Conservation (phyloP, 2,329 filamentous ascomycete species). For the Talaromyces sp. region DNA sequence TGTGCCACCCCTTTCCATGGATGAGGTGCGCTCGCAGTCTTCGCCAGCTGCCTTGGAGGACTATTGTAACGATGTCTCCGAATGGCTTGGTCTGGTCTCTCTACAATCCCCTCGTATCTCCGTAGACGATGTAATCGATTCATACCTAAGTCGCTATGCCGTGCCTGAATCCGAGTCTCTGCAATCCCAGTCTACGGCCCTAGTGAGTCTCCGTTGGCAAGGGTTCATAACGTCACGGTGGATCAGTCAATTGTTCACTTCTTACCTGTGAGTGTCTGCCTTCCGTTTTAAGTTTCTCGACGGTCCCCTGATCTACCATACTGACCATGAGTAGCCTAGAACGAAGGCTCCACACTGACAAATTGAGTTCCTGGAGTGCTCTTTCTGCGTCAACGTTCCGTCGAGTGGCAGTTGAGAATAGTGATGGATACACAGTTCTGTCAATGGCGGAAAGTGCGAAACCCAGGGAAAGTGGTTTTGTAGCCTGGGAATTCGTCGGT, state of each 20-base stretch:
- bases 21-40: conserved; percentile 27
- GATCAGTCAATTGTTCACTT: conserved; percentile 37
- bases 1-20: conserved; percentile 32
- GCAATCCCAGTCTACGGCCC: conserved; percentile 20
- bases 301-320: neutral
- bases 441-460: conserved; percentile 13
- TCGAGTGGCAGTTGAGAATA: conserved; percentile 38
- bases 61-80: conserved; percentile 54
- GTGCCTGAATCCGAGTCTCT: conserved; percentile 33
- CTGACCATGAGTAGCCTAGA: conserved; percentile 13
- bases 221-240: conserved; percentile 41
- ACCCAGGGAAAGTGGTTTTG: conserved; percentile 18
- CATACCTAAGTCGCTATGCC: conserved; percentile 44
- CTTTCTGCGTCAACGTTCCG: conserved; percentile 33
- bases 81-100: conserved; percentile 62
- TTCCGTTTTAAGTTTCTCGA: conserved; percentile 6
- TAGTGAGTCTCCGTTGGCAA: conserved; percentile 43
- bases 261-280: conserved; percentile 34
- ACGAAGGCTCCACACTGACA: neutral
- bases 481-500: conserved; percentile 43
- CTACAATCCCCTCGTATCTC: conserved; percentile 40
- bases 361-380: conserved; percentile 32
- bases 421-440: conserved; percentile 38
- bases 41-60: conserved; percentile 57
- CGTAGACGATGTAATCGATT: conserved; percentile 38